Percentiles rank a stretch among this genome's conserved stretches.
These are phyloP conservation scores for Kodamaea anthophila DNA, from an alignment of 1,139 yeast genomes.

Conservation along the genomic window DNA sequence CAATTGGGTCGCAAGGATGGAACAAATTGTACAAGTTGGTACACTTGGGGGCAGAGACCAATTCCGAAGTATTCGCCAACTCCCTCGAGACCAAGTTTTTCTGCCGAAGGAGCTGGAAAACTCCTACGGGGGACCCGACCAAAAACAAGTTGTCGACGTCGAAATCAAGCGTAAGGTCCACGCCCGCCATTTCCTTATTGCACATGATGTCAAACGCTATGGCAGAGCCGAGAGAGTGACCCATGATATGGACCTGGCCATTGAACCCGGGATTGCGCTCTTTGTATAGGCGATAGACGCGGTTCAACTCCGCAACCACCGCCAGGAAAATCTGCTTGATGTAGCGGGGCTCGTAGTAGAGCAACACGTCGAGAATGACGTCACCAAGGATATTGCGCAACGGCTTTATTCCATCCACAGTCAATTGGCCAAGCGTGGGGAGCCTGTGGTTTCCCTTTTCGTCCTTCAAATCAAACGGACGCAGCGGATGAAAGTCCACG, in stretches of 20 bases:
- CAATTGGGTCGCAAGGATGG: slow-evolving; percentile 87
- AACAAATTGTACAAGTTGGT: slow-evolving; percentile 65
- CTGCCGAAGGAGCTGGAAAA: slow-evolving; percentile 66
- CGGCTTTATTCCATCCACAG: slow-evolving; percentile 75
- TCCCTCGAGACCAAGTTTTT: slow-evolving; percentile 44
- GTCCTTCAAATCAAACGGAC: slow-evolving; percentile 23
- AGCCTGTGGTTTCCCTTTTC: slow-evolving; percentile 32
- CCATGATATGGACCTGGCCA: slow-evolving; percentile 77
- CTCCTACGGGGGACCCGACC: slow-evolving; percentile 87
- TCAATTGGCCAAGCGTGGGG: slow-evolving; percentile 67
- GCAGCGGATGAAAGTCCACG: slow-evolving; percentile 53
- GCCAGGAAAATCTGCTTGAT: slow-evolving; percentile 55
- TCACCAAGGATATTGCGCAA: slow-evolving; percentile 77
- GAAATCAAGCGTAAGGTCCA: slow-evolving; percentile 45
- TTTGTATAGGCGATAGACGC: slow-evolving; percentile 54
- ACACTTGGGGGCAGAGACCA: slow-evolving; percentile 44
- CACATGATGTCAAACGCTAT: slow-evolving; percentile 74
- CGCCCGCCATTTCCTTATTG: slow-evolving; percentile 7
- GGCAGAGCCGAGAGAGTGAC: slow-evolving; percentile 89
- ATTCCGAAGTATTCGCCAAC: slow-evolving; percentile 10
- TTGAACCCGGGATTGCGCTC: slow-evolving; percentile 66
- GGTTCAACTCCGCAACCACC: slow-evolving; percentile 66
- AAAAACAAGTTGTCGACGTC: slow-evolving; percentile 71
- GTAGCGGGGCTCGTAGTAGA: slow-evolving; percentile 77
- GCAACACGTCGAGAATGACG: slow-evolving; percentile 75